A percentile compares a stretch with the other conserved stretches of the same genome.
Evolutionary conservation across 2,329 filamentous ascomycete species (phyloP).

Genomic region (Apiospora saccharicola): DNA sequence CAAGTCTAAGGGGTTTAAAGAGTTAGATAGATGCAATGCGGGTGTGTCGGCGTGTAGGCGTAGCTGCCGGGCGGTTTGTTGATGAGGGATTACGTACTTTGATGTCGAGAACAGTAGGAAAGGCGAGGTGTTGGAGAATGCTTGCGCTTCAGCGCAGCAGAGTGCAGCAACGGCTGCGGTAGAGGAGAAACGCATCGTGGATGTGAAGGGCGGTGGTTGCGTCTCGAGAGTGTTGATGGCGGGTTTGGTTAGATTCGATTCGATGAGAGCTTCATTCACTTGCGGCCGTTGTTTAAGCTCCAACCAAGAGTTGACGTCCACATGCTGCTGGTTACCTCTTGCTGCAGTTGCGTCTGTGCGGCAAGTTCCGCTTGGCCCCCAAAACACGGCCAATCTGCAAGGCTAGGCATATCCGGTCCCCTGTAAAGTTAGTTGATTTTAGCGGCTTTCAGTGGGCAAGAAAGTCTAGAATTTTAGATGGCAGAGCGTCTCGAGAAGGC

Average conservation of each 20-base stretch:
- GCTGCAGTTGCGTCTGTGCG: conserved; percentile 24
- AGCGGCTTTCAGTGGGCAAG: conserved; percentile 18
- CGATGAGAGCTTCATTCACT: conserved; percentile 16
- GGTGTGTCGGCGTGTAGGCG: background rate
- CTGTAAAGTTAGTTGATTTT: conserved; percentile 23
- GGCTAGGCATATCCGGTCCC: conserved; percentile 20
- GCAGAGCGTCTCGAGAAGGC: background rate
- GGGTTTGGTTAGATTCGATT: background rate
- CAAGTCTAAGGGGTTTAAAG: conserved; percentile 22
- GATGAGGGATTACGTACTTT: conserved; percentile 62
- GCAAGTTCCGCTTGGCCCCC: conserved; percentile 22
- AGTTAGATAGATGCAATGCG: background rate
- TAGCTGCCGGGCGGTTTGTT: background rate
- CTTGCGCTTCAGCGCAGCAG: conserved; percentile 66
- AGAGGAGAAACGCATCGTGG: conserved; percentile 60
- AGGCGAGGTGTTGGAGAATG: conserved; percentile 87
- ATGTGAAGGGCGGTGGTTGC: conserved; percentile 29
- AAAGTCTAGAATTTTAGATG: conserved; percentile 23
- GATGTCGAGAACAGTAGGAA: conserved; percentile 88
- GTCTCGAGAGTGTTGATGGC: conserved; percentile 22
- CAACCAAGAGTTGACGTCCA: conserved; percentile 7
- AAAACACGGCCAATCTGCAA: conserved; percentile 14
- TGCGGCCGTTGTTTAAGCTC: conserved; percentile 10
- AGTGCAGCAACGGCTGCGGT: conserved; percentile 55
- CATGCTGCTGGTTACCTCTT: background rate